A percentile compares a stretch with the other conserved stretches of the same genome.
phyloP scores from a whole-genome alignment of 345 rosid species.

The Salix arbutifolia region DNA sequence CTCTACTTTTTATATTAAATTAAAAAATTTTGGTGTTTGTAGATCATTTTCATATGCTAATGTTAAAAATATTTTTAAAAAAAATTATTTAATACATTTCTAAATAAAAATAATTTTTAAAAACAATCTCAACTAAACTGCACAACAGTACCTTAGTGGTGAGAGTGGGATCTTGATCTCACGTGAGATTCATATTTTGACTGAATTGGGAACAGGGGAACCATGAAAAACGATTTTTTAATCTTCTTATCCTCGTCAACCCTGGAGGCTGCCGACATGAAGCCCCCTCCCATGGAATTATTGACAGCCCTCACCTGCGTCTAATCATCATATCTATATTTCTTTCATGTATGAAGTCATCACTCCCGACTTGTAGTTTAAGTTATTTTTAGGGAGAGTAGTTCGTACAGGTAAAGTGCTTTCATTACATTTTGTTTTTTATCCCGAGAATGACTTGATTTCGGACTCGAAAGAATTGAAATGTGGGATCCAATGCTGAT shows the following conservation, averaged over 20 bases:
- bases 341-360: background rate
- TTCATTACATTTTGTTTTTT: background rate
- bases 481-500: background rate
- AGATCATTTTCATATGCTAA: accelerated
- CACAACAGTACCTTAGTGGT: no score
- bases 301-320: background rate
- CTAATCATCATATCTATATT: background rate
- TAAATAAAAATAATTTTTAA: no score
- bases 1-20: no score
- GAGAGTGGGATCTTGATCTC: background rate
- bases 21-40: no score
- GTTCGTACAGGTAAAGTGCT: background rate
- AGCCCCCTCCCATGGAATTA: background rate
- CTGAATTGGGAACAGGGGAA: background rate
- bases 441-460: background rate
- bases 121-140: no score
- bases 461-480: background rate
- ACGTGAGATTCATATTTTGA: background rate
- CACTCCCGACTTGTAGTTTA: background rate
- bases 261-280: background rate
- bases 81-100: no score
- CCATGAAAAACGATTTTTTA: background rate
- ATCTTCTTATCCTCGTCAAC: background rate
- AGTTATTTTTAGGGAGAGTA: background rate
- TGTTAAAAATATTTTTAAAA: no score